Conservation (phyloP, 2,329 filamentous ascomycete species). For the Hymenoscyphus linearis region DNA sequence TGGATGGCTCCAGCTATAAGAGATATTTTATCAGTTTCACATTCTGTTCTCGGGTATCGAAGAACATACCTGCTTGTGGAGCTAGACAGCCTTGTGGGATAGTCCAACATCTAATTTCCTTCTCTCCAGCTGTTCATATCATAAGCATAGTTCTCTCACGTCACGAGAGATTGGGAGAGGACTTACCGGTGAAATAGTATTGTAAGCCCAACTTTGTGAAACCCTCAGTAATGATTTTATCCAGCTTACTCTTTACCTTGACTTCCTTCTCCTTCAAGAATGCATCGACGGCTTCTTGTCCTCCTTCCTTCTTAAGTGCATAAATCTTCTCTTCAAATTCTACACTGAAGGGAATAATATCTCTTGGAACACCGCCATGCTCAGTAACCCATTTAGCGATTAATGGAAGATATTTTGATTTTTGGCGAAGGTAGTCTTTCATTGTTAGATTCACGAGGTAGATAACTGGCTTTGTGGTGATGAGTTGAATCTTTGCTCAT, state of each 20-base stretch:
- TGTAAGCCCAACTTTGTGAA: constrained; percentile 41
- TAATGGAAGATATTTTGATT: constrained; percentile 40
- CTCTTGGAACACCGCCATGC: constrained; percentile 37
- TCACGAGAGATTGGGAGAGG: neutral
- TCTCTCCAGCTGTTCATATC: constrained; percentile 35
- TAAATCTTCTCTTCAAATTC: constrained; percentile 42
- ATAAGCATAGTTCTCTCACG: neutral
- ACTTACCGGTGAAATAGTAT: constrained; percentile 38
- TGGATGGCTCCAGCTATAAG: constrained; percentile 29
- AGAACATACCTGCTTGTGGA: constrained; percentile 33
- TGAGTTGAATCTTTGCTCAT: constrained; percentile 31
- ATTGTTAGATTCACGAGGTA: constrained; percentile 43
- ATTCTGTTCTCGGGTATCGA: neutral
- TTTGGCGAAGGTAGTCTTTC: constrained; percentile 43
- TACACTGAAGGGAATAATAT: constrained; percentile 41
- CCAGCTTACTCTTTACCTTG: constrained; percentile 39
- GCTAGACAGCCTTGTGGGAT: constrained; percentile 36
- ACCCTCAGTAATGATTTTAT: constrained; percentile 41
- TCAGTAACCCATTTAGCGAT: constrained; percentile 43
- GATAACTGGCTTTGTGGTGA: constrained; percentile 42
- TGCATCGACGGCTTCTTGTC: constrained; percentile 36
- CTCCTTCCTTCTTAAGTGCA: constrained; percentile 35
- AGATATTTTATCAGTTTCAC: neutral
- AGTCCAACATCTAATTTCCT: constrained; percentile 42
- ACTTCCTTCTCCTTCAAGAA: constrained; percentile 11